Percentiles rank a stretch among this genome's conserved stretches.
phyloP scores from a whole-genome alignment of 208 protist genomes.

The Leishmania martiniquensis region DNA sequence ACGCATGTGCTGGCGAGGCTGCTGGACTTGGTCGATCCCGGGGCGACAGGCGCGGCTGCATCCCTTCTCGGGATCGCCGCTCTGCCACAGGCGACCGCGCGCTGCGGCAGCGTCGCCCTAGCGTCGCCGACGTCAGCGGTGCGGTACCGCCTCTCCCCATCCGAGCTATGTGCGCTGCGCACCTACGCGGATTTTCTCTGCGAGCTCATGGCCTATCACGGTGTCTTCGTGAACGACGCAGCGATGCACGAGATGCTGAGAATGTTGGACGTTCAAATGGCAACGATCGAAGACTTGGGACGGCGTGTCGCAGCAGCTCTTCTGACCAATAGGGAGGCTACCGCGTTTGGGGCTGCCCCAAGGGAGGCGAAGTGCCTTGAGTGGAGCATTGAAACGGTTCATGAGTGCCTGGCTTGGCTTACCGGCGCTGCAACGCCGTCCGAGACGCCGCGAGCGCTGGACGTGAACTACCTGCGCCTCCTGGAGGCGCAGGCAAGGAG shows the following conservation, averaged over 20 bases:
- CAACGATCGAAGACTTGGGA: slow-evolving; percentile 28
- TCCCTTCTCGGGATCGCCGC: not conserved
- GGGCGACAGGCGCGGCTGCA: not conserved
- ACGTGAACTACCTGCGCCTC: slow-evolving; percentile 7
- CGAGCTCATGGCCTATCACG: slow-evolving; percentile 77
- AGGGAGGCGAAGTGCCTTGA: not conserved
- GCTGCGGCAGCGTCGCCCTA: not conserved
- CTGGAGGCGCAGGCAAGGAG: not conserved
- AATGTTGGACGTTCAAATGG: slow-evolving; percentile 47
- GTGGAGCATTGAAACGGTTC: not conserved
- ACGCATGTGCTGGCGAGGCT: slow-evolving; percentile 12
- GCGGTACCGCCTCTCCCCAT: slow-evolving; percentile 16
- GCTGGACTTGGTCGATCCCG: slow-evolving; percentile 12
- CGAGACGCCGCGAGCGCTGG: slow-evolving; percentile 2
- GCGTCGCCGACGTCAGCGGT: not conserved
- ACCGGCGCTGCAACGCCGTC: not conserved
- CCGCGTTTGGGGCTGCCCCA: not conserved
- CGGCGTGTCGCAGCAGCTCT: slow-evolving; percentile 10
- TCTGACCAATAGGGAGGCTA: not conserved
- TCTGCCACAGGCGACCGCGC: not conserved
- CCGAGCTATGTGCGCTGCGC: slow-evolving; percentile 42
- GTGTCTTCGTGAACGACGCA: slow-evolving; percentile 55
- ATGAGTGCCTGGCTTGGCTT: slow-evolving; percentile 10
- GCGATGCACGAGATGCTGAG: slow-evolving; percentile 41
- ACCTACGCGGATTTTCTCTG: slow-evolving; percentile 67